phyloP scores from a whole-genome alignment of 1,284 basidiomycete genomes.

The Ustilago bromivora region DNA sequence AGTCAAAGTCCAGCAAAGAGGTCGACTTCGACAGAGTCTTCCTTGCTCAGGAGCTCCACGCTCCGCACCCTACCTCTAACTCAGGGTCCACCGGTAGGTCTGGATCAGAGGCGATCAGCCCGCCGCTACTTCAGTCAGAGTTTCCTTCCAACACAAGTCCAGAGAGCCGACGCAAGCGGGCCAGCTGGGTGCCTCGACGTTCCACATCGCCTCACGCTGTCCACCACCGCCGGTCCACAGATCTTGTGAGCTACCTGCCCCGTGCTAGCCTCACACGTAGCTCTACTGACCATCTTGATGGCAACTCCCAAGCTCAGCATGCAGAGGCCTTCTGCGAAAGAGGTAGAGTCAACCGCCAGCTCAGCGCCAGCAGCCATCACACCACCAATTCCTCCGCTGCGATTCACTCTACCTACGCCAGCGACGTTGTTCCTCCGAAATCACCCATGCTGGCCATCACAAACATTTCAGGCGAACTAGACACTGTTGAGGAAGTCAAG shows the following conservation, averaged over 20 bases:
- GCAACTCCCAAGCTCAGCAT: not conserved
- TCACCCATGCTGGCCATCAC: conserved; percentile 21
- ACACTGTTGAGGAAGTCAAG: conserved; percentile 4
- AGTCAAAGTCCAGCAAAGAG: conserved; percentile 44
- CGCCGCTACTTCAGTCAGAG: conserved; percentile 14
- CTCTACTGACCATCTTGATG: conserved; percentile 9
- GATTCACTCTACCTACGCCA: conserved; percentile 11
- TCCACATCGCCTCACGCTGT: conserved; percentile 24
- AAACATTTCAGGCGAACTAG: conserved; percentile 16
- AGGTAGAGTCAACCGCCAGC: conserved; percentile 23
- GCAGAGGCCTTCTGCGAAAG: not conserved
- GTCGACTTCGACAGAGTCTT: conserved; percentile 62
- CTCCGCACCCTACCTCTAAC: not conserved
- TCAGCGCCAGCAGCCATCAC: conserved; percentile 23
- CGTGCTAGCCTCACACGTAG: conserved; percentile 4
- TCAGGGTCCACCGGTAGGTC: not conserved
- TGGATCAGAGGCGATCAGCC: conserved; percentile 7
- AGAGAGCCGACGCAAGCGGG: conserved; percentile 18
- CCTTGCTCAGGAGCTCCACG: conserved; percentile 66
- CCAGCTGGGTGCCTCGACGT: conserved; percentile 17
- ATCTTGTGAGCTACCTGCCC: not conserved
- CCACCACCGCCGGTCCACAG: conserved; percentile 5
- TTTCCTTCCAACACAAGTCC: not conserved
- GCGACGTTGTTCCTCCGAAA: conserved; percentile 11
- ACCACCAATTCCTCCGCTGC: conserved; percentile 16